phyloP scores from a whole-genome alignment of 179 eudicot species.

The Beta macrorhiza region DNA sequence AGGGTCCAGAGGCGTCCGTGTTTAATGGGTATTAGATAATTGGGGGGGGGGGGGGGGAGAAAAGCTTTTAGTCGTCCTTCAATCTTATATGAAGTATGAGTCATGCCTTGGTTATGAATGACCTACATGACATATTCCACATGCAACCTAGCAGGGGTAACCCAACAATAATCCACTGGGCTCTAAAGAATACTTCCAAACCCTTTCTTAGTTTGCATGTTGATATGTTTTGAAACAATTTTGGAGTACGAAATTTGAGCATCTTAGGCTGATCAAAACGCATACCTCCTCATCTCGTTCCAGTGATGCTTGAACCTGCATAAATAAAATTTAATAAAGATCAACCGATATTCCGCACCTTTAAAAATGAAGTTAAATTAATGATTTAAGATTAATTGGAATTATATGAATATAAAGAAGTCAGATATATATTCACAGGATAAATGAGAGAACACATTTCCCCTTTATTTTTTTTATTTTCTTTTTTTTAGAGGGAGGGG shows the following conservation, averaged over 20 bases:
- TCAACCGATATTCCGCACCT: too few relatives aligned
- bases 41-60: too few relatives aligned
- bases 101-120: too few relatives aligned
- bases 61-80: neutral
- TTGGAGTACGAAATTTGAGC: neutral
- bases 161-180: neutral
- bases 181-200: neutral
- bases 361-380: too few relatives aligned
- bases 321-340: constrained; percentile 1
- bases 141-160: neutral
- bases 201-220: neutral
- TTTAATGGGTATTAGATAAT: too few relatives aligned
- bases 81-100: neutral
- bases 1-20: too few relatives aligned
- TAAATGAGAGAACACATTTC: too few relatives aligned
- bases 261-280: neutral
- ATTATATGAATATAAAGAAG: too few relatives aligned
- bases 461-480: too few relatives aligned
- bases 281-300: constrained; percentile 95
- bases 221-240: neutral
- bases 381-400: too few relatives aligned
- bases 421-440: too few relatives aligned
- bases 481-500: too few relatives aligned
- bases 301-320: constrained; percentile 77
- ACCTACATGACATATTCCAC: neutral